Evolutionary conservation across 2,329 filamentous ascomycete genomes (phyloP), one percentile per base, ranked within the genome.

Genomic region (Alternaria rosae): DNA sequence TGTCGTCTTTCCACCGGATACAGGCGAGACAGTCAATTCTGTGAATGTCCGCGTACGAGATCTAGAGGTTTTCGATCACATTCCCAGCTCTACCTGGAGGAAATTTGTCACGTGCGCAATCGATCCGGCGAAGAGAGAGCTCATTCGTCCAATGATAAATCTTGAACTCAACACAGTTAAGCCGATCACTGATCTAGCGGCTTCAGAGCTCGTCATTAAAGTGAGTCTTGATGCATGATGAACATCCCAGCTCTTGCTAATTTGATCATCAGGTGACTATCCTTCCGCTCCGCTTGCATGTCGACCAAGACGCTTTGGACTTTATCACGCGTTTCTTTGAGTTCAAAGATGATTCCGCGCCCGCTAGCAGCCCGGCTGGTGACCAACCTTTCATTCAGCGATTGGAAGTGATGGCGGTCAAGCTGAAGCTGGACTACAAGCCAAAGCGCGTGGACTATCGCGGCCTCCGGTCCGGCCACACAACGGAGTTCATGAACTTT

Each of bases 401-500:
- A 55, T 90, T 93, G 1, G 95, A 98, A 80, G 86, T 99, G 48
- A 91, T 92, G 67, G 88, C 92, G 5, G 87, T 99, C 23, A 89
- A 89, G 3, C 86, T 99, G 58, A 93, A 91, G 73, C 88, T 96
- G 4, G 95, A 99, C 79, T 99, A 99, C 82, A 99, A 99, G 78
- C 95, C 95, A 9, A 98, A 99, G 80, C 89, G 93, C n/a, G 92
- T 99, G 17, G 94, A 99, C 78, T 99, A 99, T 71, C 92, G 90
- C 0, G 94, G 94, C 4, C 86, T 99, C 4, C 89, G 94, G 25
- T 97, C 95, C 1, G 95, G 95, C 2, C 93, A 92, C 68, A 98
- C 95, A 0, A 97, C 93, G 0, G 95, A 99, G 78, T 97, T 99
- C 74, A 98, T 98, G 94, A 99, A 99, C 78, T 97, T 99, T 76